Base-by-base conservation (phyloP, 1,139 yeast species). In the Lodderomyces margitis region DNA sequence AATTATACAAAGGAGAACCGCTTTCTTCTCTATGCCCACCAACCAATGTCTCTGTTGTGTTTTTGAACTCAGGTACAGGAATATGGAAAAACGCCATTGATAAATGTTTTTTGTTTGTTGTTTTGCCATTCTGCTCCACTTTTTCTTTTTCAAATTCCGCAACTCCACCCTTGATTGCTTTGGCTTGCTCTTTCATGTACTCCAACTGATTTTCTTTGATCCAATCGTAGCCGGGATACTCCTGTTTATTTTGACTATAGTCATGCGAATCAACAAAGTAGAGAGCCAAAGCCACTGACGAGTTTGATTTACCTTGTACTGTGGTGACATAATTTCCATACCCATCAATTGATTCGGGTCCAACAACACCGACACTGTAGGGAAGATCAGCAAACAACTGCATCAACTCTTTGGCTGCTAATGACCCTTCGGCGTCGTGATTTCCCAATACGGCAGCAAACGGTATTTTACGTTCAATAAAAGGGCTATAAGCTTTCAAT, bases 11-110 rank as follows among this genome's bases (percentile, higher is more conserved):
- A 4, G 97, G 94, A 0, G 95, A 91, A 0, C 94, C 86, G 4
- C 86, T 75, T 0, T 80, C 83, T 64, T 92, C 98, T 39, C 77
- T 75, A 40, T 62, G 65, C 20, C 64, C 62, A 0, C 98, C 98
- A 9, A 81, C 71, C 25, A 66, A 54, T 5, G 72, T 70, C 43
- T 70, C 74, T 2, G 39, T 34, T 14, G 66, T 47, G 42, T 82
- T 74, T 43, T 79, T 66, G 58, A 79, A 89, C 60, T 91, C 97
- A 0, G 96, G 94, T 15, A 89, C 53, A 0, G 98, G 98, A 32
- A 92, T 89, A 58, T 92, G 98, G 71, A 89, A 84, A 54, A 91
- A 91, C 0, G 95, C 96, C 89, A 92, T 81, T 14, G 89, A 75
- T 49, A 87, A 54, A 42, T 76, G 85, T 10, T 42, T 41, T 14